These are phyloP conservation scores for Tylopilus sp. DNA, from an alignment of 1,284 basidiomycete genomes.

Conservation along the genomic window DNA sequence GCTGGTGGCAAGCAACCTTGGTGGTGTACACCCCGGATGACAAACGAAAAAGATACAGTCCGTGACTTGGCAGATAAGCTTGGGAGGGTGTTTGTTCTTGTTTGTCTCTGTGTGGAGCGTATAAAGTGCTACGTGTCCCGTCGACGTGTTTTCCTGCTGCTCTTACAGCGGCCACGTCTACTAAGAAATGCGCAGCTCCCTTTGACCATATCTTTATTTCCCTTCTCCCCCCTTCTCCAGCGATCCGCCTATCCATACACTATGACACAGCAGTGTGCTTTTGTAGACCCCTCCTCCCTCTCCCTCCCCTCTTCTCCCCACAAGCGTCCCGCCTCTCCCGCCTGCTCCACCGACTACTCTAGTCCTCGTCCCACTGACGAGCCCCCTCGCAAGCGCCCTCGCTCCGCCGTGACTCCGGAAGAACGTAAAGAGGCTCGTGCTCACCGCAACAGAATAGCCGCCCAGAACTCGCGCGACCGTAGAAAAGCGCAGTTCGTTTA, in stretches of 20 bases:
- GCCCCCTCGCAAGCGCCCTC: slow-evolving; percentile 64
- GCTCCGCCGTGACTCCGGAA: slow-evolving; percentile 58
- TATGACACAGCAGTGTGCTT: slow-evolving; percentile 25
- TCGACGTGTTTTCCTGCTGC: slow-evolving; percentile 22
- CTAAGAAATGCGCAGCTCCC: slow-evolving; percentile 12
- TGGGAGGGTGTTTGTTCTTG: slow-evolving; percentile 7
- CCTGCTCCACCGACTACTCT: slow-evolving; percentile 31
- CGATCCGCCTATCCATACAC: neutral
- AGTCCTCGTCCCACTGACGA: slow-evolving; percentile 31
- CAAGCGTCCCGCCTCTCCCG: slow-evolving; percentile 31
- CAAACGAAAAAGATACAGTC: too few species aligned
- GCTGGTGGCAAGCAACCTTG: too few species aligned
- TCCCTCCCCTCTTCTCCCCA: slow-evolving; percentile 36
- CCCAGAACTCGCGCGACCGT: slow-evolving; percentile 79
- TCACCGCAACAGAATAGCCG: slow-evolving; percentile 79
- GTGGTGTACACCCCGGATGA: too few species aligned
- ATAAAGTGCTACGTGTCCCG: slow-evolving; percentile 34
- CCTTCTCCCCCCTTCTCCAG: neutral
- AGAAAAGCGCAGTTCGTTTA: slow-evolving; percentile 70
- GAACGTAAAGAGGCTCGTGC: slow-evolving; percentile 80
- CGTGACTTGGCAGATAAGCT: too few species aligned
- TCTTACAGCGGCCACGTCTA: slow-evolving; percentile 21
- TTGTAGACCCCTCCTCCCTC: slow-evolving; percentile 40
- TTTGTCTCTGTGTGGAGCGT: slow-evolving; percentile 27
- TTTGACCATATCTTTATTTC: slow-evolving; percentile 27